phyloP scores from a whole-genome alignment of 179 eudicot genomes.

The Corrigiola litoralis region DNA sequence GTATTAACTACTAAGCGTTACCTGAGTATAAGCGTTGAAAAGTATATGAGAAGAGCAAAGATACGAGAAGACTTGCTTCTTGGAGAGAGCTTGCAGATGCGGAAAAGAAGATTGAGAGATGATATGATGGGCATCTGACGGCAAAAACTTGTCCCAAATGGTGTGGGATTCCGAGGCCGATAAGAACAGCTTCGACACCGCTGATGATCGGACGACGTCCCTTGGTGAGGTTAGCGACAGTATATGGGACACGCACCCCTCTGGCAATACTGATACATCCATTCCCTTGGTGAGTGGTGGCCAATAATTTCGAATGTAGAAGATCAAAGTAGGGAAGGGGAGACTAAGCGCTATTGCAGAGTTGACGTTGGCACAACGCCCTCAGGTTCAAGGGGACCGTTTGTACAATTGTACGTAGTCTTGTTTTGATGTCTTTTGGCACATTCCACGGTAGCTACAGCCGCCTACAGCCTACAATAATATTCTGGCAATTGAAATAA shows the following conservation, averaged over 20 bases:
- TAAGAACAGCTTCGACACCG: background rate
- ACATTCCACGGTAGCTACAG: too few species aligned
- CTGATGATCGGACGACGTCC: background rate
- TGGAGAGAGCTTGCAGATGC: background rate
- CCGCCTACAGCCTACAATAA: too few species aligned
- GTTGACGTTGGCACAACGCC: too few species aligned
- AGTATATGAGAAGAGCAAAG: slow-evolving; percentile 10
- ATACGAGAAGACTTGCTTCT: background rate
- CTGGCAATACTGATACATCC: background rate
- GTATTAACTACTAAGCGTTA: too few species aligned
- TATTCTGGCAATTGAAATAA: too few species aligned
- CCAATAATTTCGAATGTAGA: too few species aligned
- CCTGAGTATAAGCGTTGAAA: background rate
- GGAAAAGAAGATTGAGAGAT: background rate
- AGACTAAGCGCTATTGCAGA: too few species aligned
- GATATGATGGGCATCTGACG: background rate
- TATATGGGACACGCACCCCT: background rate
- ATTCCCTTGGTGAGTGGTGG: too few species aligned
- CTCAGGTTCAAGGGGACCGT: too few species aligned
- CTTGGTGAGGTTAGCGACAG: background rate
- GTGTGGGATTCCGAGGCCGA: background rate
- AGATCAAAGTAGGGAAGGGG: too few species aligned
- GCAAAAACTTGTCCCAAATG: slow-evolving; percentile 2
- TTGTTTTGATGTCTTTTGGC: too few species aligned
- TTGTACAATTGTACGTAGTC: too few species aligned